Evolutionary conservation across 2,329 filamentous ascomycete genomes (phyloP).

Genomic region (Pezicula carpinea): DNA sequence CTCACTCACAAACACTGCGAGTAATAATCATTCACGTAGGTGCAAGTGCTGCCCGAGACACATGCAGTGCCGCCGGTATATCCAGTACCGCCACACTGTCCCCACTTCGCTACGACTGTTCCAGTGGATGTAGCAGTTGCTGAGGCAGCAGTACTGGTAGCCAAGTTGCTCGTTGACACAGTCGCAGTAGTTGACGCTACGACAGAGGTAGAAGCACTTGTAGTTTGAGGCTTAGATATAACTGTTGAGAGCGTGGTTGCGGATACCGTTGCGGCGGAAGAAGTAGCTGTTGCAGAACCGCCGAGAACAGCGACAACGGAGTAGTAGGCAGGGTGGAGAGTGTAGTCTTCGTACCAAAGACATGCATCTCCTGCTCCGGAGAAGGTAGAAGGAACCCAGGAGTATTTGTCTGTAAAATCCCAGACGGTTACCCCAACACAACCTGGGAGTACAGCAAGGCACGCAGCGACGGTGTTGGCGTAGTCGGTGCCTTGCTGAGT

Average conservation of each 20-base stretch:
- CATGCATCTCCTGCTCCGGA: conserved; percentile 36
- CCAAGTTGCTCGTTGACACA: background rate
- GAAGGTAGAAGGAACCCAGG: conserved; percentile 39
- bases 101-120: conserved; percentile 8
- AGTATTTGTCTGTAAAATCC: conserved; percentile 29
- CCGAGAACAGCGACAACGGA: conserved; percentile 30
- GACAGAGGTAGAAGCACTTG: background rate
- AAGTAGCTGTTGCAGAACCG: background rate
- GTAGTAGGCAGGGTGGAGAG: conserved; percentile 39
- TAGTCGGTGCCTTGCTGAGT: conserved; percentile 46
- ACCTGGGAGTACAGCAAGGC: conserved; percentile 10
- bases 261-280: background rate
- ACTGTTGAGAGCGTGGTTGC: conserved; percentile 1
- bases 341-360: conserved; percentile 38
- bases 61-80: conserved; percentile 24
- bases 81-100: conserved; percentile 20
- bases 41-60: conserved; percentile 20
- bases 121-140: conserved; percentile 1
- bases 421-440: conserved; percentile 28
- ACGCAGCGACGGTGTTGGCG: conserved; percentile 24
- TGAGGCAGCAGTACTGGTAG: background rate
- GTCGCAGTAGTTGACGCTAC: background rate
- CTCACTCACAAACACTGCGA: conserved; percentile 13
- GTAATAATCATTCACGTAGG: conserved; percentile 15
- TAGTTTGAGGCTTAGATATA: background rate